phyloP scores from a whole-genome alignment of 2,329 filamentous ascomycete genomes.

The Phialocephala subalpina region DNA sequence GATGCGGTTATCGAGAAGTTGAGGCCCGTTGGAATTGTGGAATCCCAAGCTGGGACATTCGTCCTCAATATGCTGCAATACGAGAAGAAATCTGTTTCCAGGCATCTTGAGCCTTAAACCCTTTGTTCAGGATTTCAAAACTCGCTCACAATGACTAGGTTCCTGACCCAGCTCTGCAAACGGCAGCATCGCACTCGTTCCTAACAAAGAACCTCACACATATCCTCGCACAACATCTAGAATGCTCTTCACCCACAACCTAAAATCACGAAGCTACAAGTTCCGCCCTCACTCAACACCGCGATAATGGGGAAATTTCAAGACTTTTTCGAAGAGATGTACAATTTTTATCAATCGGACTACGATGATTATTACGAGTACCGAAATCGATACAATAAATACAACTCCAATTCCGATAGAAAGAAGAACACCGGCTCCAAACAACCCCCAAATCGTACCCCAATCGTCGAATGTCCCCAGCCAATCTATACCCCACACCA shows the following conservation, averaged over 20 bases:
- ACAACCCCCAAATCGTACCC: not conserved
- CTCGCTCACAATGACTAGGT: not conserved
- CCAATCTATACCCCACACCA: slow-evolving; percentile 4
- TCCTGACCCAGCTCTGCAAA: not conserved
- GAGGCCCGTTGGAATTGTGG: too few species aligned
- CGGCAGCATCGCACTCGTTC: not conserved
- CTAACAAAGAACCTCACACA: not conserved
- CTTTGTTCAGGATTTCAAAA: not conserved
- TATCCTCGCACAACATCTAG: not conserved
- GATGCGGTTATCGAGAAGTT: too few species aligned
- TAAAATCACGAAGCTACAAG: not conserved
- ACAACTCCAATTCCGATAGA: not conserved
- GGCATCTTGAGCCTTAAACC: not conserved
- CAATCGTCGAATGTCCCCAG: not conserved
- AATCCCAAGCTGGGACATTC: not conserved
- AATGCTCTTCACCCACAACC: not conserved
- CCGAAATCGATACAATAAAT: not conserved
- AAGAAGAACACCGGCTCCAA: not conserved
- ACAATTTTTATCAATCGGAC: not conserved
- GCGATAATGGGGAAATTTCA: not conserved
- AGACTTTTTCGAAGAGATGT: not conserved
- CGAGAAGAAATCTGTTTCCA: not conserved
- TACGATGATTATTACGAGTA: not conserved
- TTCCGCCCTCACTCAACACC: not conserved
- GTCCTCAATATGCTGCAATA: not conserved